Conservation (phyloP, 495 filamentous ascomycete genomes). For the Immersiella caudata region DNA sequence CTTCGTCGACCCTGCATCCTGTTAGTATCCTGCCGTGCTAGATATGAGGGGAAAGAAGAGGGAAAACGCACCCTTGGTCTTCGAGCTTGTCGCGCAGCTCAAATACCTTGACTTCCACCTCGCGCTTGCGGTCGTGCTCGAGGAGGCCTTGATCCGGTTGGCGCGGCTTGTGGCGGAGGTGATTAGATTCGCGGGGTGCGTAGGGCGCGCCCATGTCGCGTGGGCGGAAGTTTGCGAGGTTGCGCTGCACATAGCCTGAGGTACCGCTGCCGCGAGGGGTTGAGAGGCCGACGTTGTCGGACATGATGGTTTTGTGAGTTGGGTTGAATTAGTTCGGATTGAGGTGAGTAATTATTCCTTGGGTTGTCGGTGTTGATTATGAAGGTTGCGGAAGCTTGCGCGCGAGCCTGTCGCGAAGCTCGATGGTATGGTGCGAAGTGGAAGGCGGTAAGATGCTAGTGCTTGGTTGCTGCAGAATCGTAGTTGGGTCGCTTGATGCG, state of each 20-base stretch:
- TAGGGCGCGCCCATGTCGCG: constrained; percentile 69
- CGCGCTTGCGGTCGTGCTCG: constrained; percentile 86
- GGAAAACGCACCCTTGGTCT: constrained; percentile 69
- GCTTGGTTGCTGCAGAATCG: background rate
- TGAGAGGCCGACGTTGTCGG: constrained; percentile 94
- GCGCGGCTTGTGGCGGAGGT: constrained; percentile 69
- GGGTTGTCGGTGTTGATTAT: background rate
- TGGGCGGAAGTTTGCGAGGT: constrained; percentile 81
- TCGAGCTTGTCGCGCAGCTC: constrained; percentile 87
- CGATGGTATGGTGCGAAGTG: background rate
- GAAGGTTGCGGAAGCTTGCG: background rate
- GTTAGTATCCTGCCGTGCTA: constrained; percentile 2
- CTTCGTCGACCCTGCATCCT: constrained; percentile 64
- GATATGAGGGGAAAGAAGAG: background rate
- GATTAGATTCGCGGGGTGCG: constrained; percentile 59
- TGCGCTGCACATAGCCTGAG: constrained; percentile 95
- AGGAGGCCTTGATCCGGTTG: constrained; percentile 89
- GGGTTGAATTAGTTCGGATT: background rate
- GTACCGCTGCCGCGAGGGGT: constrained; percentile 95
- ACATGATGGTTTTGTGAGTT: constrained; percentile 58
- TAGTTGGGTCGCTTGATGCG: background rate
- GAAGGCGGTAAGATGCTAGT: constrained; percentile 7
- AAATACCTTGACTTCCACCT: constrained; percentile 89
- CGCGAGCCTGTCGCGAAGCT: background rate
- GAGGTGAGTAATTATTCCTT: background rate